A percentile compares a stretch with the other conserved stretches of the same genome.
phyloP scores from a whole-genome alignment of 2,329 filamentous ascomycete genomes.

The Coniella vitis region DNA sequence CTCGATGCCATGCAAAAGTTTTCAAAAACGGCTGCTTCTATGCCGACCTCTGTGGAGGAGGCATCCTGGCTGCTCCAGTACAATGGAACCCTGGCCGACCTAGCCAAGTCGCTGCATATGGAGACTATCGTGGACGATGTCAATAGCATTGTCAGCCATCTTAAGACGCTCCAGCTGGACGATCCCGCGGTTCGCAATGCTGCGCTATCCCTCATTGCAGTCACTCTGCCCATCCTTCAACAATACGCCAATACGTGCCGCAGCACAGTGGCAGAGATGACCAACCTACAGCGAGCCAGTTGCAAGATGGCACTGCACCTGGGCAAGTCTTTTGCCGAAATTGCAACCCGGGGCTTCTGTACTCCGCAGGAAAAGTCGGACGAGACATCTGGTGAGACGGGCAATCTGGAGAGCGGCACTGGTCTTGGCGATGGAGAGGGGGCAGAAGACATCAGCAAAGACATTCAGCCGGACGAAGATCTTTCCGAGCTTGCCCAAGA shows the following conservation, averaged over 20 bases:
- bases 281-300: constrained; percentile 60
- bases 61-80: constrained; percentile 55
- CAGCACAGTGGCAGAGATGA: constrained; percentile 50
- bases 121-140: constrained; percentile 43
- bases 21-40: constrained; percentile 45
- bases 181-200: constrained; percentile 34
- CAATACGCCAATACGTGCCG: constrained; percentile 63
- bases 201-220: constrained; percentile 52
- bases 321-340: constrained; percentile 67
- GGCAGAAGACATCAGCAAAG: constrained; percentile 95
- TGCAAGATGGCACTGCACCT: constrained; percentile 71
- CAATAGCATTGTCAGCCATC: constrained; percentile 28
- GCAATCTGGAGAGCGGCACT: constrained; percentile 83
- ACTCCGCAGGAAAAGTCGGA: constrained; percentile 76
- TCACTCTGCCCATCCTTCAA: constrained; percentile 62
- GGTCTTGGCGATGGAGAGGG: constrained; percentile 93
- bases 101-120: constrained; percentile 54
- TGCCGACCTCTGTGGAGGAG: constrained; percentile 55
- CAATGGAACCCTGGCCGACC: constrained; percentile 43
- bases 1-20: constrained; percentile 74
- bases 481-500: constrained; percentile 86
- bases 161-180: constrained; percentile 31
- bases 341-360: constrained; percentile 85
- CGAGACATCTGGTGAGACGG: constrained; percentile 60
- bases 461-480: constrained; percentile 90